A percentile compares a stretch with the other conserved stretches of the same genome.
These are phyloP conservation scores for Colletotrichum salicis DNA, from an alignment of 2,329 filamentous ascomycete genomes.

Conservation along the genomic window DNA sequence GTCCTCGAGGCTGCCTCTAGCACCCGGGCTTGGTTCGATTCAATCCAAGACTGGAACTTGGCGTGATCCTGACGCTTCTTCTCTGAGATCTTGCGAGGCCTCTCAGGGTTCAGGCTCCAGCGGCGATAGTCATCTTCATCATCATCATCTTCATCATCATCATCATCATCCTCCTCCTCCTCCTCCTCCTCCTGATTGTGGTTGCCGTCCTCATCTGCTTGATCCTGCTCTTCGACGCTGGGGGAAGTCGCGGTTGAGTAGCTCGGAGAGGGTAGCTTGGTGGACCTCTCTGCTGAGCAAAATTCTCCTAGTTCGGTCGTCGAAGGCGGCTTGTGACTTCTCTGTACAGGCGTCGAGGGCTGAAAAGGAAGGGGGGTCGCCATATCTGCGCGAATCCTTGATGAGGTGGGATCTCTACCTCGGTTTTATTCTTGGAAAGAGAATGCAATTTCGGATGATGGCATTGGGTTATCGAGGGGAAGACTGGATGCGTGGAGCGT, in stretches of 20 bases:
- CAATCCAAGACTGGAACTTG: conserved; percentile 58
- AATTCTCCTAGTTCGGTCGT: background rate
- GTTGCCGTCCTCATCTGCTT: background rate
- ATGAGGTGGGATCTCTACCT: background rate
- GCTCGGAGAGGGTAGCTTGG: background rate
- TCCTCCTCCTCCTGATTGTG: background rate
- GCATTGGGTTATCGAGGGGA: background rate
- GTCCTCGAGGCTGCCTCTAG: conserved; percentile 41
- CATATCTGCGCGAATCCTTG: background rate
- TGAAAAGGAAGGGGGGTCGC: background rate
- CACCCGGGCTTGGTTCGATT: conserved; percentile 49
- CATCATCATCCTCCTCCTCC: background rate
- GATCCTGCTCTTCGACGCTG: background rate
- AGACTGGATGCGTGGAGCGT: background rate
- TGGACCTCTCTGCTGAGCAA: background rate
- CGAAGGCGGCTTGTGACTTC: background rate
- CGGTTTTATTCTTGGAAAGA: background rate
- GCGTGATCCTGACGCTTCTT: conserved; percentile 61
- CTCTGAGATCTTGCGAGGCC: conserved; percentile 53
- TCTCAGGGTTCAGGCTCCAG: conserved; percentile 43
- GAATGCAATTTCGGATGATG: background rate
- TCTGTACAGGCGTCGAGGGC: background rate
- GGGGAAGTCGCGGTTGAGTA: background rate
- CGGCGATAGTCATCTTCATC: conserved; percentile 39
- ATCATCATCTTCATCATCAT: conserved; percentile 2